Percentiles rank a stretch among this genome's conserved stretches.
phyloP scores from a whole-genome alignment of 331 rosid genomes.

The Quercus tomentella region DNA sequence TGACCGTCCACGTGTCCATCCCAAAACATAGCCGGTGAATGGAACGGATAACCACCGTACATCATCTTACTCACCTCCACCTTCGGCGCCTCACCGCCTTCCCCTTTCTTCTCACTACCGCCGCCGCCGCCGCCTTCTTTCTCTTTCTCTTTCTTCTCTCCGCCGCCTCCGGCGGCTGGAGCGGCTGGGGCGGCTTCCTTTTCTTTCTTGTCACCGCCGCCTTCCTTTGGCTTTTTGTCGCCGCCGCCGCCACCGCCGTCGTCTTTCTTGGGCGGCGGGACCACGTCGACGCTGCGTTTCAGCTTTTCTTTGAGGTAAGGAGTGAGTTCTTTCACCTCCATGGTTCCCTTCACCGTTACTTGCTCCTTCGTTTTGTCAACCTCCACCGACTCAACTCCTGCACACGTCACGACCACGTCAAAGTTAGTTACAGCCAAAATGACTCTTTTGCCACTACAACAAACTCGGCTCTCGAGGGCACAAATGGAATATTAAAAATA shows the following conservation, averaged over 20 bases:
- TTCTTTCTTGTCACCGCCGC: neutral
- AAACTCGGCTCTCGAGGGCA: neutral
- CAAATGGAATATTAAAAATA: neutral
- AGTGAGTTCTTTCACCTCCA: constrained; percentile 49
- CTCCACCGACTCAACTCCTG: constrained; percentile 67
- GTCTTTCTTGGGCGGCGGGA: constrained; percentile 52
- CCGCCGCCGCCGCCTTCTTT: neutral
- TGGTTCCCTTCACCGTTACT: constrained; percentile 60
- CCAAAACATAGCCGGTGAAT: constrained; percentile 25
- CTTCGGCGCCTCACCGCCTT: constrained; percentile 8
- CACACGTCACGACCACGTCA: neutral
- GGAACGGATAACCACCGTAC: constrained; percentile 42
- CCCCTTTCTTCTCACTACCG: constrained; percentile 13
- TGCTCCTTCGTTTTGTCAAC: constrained; percentile 55
- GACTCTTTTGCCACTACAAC: neutral
- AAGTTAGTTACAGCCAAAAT: constrained; percentile 5
- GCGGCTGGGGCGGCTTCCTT: neutral
- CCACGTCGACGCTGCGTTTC: constrained; percentile 56
- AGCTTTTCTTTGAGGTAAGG: constrained; percentile 48
- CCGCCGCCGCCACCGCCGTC: constrained; percentile 7
- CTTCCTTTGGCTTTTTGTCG: constrained; percentile 21
- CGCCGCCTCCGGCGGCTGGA: neutral
- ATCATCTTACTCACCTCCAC: constrained; percentile 58
- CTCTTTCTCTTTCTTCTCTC: constrained; percentile 2
- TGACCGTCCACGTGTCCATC: constrained; percentile 48